A percentile compares a stretch with the other conserved stretches of the same genome.
Evolutionary conservation across 805 yeast species (phyloP).

Genomic region (Cyberlindnera mycetangii): DNA sequence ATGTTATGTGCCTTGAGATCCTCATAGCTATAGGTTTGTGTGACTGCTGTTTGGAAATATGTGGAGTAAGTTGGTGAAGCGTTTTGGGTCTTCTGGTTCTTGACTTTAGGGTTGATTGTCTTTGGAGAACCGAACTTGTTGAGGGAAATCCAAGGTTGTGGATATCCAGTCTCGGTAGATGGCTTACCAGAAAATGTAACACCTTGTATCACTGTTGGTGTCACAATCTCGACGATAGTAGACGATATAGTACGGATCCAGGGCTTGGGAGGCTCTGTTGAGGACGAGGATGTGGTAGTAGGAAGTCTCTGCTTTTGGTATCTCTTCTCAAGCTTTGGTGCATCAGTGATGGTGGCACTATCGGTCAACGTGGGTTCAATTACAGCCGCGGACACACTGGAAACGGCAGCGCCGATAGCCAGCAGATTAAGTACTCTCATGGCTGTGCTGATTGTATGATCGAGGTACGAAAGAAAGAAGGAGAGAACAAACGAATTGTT

Average conservation of each 20-base stretch:
- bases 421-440: slow-evolving; percentile 5
- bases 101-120: slow-evolving; percentile 72
- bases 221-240: slow-evolving; percentile 56
- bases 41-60: slow-evolving; percentile 69
- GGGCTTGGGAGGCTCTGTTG: slow-evolving; percentile 46
- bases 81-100: slow-evolving; percentile 66
- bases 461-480: background rate
- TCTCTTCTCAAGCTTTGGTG: slow-evolving; percentile 22
- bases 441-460: background rate
- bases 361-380: background rate
- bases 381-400: slow-evolving; percentile 2
- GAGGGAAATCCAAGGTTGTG: slow-evolving; percentile 79
- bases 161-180: slow-evolving; percentile 49
- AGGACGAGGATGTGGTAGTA: slow-evolving; percentile 31
- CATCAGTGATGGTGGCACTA: slow-evolving; percentile 2
- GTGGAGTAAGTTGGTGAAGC: slow-evolving; percentile 72
- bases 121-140: slow-evolving; percentile 77
- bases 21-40: slow-evolving; percentile 53
- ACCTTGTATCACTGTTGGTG: slow-evolving; percentile 62
- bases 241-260: slow-evolving; percentile 74
- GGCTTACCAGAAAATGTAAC: slow-evolving; percentile 52
- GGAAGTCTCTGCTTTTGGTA: slow-evolving; percentile 31
- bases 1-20: slow-evolving; percentile 71
- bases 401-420: background rate
- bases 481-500: background rate